Conservation (phyloP, 139 green algal species). For the Desmodesmus armatus region DNA sequence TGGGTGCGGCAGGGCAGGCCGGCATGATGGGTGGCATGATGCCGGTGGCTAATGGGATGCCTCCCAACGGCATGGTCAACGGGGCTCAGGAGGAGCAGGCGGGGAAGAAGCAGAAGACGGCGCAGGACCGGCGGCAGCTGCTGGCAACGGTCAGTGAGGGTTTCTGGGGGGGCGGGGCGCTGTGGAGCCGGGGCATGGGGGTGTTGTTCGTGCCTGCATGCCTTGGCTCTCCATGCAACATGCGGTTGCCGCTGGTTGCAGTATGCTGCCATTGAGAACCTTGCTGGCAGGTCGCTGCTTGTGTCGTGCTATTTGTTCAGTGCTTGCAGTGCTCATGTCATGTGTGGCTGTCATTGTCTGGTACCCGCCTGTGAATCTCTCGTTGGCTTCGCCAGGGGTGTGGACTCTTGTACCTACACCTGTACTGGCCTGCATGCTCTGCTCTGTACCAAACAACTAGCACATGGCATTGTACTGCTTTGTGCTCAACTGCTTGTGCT, state of each 20-base stretch:
- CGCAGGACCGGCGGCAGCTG: constrained; percentile 10
- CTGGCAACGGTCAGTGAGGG: constrained; percentile 16
- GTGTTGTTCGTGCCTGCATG: neutral
- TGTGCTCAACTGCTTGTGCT: neutral
- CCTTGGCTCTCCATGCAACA: neutral
- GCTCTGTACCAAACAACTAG: neutral
- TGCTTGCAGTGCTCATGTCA: neutral
- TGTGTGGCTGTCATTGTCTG: neutral
- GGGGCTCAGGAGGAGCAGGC: neutral
- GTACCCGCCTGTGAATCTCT: neutral
- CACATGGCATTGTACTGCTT: neutral
- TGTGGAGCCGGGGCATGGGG: neutral
- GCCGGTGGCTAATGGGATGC: constrained; percentile 2
- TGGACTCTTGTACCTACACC: neutral
- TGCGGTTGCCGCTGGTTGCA: neutral
- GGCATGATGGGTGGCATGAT: constrained; percentile 19
- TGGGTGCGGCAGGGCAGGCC: neutral
- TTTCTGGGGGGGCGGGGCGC: neutral
- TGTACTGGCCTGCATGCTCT: neutral
- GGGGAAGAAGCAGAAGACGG: constrained; percentile 36
- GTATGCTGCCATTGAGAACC: neutral
- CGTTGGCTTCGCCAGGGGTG: neutral
- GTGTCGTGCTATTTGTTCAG: neutral
- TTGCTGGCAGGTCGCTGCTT: neutral
- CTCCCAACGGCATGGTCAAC: no score